These are phyloP conservation scores for Curvularia sp. DNA, from an alignment of 2,329 filamentous ascomycete genomes.

Conservation along the genomic window DNA sequence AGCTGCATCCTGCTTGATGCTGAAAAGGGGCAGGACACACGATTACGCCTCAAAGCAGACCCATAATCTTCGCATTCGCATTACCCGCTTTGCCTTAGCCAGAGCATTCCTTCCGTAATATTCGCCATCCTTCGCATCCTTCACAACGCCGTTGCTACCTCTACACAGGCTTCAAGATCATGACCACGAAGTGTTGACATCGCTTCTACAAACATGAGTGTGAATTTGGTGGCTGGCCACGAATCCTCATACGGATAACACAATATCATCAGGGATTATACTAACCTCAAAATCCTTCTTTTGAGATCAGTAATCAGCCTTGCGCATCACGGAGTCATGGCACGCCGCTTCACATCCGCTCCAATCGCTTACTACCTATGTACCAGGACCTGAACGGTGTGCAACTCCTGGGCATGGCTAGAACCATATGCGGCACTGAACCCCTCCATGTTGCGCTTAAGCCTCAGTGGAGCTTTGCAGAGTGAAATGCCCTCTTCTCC, in stretches of 20 bases:
- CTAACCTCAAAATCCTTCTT: neutral
- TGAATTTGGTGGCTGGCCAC: neutral
- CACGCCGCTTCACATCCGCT: constrained; percentile 1
- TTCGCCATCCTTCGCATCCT: neutral
- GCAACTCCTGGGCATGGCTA: neutral
- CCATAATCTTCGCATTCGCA: neutral
- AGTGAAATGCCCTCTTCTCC: neutral
- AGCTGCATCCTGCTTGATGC: neutral
- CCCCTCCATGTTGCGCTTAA: neutral
- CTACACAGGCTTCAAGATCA: neutral
- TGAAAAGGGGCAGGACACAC: neutral
- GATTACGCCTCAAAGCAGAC: neutral
- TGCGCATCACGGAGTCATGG: neutral
- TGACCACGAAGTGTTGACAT: neutral
- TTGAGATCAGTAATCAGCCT: neutral
- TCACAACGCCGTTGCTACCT: neutral
- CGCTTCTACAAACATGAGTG: neutral
- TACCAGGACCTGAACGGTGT: constrained; percentile 5
- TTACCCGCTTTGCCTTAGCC: neutral
- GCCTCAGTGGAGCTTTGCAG: neutral
- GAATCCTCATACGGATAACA: neutral
- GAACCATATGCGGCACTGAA: neutral
- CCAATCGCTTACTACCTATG: neutral
- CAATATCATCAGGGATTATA: neutral
- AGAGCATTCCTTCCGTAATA: neutral